Base-by-base conservation (phyloP, 371 early-diverging fungal species). In the Lichtheimia ornata region DNA sequence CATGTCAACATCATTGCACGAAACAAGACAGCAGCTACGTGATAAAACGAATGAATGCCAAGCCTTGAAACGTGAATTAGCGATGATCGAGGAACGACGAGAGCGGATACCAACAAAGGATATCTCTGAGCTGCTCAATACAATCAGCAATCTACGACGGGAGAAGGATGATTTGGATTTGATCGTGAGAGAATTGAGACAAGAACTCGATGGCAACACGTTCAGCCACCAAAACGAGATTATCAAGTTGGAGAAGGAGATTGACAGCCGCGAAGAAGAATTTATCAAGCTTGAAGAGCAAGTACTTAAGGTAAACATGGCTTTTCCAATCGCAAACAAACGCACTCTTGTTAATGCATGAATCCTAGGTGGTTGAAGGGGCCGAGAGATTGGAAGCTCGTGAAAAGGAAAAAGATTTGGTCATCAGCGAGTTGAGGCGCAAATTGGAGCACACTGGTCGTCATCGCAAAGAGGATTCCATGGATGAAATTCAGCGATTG, bases 181-280 rank as follows among this genome's bases (percentile, higher is more conserved):
- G 41, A 20, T 41, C 27, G 30, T 62, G 41, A 56, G 61, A 49
- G 55, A 68, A 53, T 52, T 70, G 12, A 59, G 53, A 25, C 50
- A 53, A 17, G 56, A 62, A 22, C 42, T 59, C 15, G 55, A 52
- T 3, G 76, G 74, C 13, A 22, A 49, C 18, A 65, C 60, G 17
- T 50, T 63, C 20, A 30, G 50, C 17, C 56, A 65, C 45, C 68
- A 65, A 44, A 52, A 68, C 5, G 54, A 66, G 17, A 56, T 66
- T 27, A 45, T 30, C 22, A 49, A 56, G 28, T 41, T 77, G 18
- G 53, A 53, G n/a, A 20, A 42, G 12, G 74, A 66, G 20, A 35
- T 79, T 4, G 66, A 73, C 27, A 56, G 64, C 15, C 66, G 74
- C 4, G 68, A 68, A 50, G 68, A 64, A 9, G 83, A 80, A 25